Conservation (phyloP, 139 green algal genomes). For the Chlorella sp. region DNA sequence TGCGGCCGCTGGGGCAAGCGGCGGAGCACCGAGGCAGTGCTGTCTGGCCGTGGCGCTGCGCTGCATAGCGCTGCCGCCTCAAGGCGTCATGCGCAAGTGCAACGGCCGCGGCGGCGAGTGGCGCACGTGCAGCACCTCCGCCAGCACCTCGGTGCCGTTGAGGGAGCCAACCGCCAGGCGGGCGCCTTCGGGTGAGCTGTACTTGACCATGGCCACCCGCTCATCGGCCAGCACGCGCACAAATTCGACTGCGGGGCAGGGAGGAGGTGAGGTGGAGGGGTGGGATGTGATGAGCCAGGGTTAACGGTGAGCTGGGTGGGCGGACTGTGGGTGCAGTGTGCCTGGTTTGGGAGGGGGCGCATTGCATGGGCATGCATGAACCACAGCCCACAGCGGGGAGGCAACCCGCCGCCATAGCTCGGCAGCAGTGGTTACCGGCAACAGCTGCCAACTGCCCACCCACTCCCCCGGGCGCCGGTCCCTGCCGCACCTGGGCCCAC, state of each 20-base stretch:
- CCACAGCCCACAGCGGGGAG: neutral
- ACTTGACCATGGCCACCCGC: conserved; percentile 58
- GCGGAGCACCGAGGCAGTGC: too few relatives aligned
- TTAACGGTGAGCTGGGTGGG: neutral
- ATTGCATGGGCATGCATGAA: neutral
- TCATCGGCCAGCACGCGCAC: conserved; percentile 50
- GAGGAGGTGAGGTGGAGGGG: neutral
- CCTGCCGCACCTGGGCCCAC: conserved; percentile 35
- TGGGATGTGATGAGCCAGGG: neutral
- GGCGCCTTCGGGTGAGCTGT: conserved; percentile 42
- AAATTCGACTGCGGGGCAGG: conserved; percentile 42
- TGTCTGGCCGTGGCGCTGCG: too few relatives aligned
- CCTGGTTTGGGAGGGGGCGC: neutral
- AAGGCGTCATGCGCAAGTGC: conserved; percentile 36
- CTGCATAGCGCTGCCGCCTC: too few relatives aligned
- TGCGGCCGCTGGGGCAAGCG: too few relatives aligned
- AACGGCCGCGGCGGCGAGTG: conserved; percentile 38
- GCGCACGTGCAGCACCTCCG: conserved; percentile 46
- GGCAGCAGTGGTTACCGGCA: too few relatives aligned
- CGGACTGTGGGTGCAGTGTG: neutral
- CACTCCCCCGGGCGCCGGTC: neutral
- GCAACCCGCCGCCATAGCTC: neutral
- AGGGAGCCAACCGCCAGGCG: conserved; percentile 44
- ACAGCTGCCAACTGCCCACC: too few relatives aligned
- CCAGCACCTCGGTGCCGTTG: conserved; percentile 50